phyloP scores from a whole-genome alignment of 1,284 basidiomycete species.

The Tylopilus sp. region DNA sequence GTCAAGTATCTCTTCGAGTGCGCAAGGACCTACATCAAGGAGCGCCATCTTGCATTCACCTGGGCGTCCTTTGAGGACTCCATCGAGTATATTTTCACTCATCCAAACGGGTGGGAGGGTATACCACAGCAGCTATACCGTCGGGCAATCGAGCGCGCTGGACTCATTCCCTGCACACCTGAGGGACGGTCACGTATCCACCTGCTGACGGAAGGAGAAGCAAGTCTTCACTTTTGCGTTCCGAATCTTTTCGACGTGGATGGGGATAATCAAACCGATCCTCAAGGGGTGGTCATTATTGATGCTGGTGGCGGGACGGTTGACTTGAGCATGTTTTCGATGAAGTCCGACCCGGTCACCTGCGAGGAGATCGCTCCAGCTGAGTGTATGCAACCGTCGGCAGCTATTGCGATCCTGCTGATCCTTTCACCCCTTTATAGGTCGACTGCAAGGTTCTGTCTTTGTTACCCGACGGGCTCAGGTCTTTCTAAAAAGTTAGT shows the following conservation, averaged over 20 bases:
- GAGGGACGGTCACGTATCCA: slow-evolving; percentile 24
- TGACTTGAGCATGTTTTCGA: slow-evolving; percentile 58
- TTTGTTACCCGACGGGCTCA: slow-evolving; percentile 52
- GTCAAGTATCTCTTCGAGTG: slow-evolving; percentile 58
- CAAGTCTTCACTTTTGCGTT: slow-evolving; percentile 34
- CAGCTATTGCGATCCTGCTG: background rate
- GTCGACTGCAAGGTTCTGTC: slow-evolving; percentile 33
- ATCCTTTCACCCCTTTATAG: slow-evolving; percentile 2
- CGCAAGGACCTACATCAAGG: slow-evolving; percentile 54
- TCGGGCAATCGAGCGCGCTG: slow-evolving; percentile 42
- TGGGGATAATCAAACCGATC: slow-evolving; percentile 33
- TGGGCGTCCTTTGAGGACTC: slow-evolving; percentile 43
- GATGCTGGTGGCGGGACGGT: slow-evolving; percentile 45
- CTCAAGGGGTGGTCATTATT: slow-evolving; percentile 56
- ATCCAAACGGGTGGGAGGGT: slow-evolving; percentile 55
- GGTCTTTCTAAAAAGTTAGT: slow-evolving; percentile 43
- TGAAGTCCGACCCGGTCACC: slow-evolving; percentile 32
- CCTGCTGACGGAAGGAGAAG: slow-evolving; percentile 37
- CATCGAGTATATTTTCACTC: slow-evolving; percentile 47
- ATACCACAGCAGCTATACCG: slow-evolving; percentile 47
- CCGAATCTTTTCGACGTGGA: background rate
- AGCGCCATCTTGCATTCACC: slow-evolving; percentile 46
- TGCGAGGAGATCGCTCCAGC: slow-evolving; percentile 48
- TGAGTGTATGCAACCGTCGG: slow-evolving; percentile 44
- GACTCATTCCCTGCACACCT: slow-evolving; percentile 36